Evolutionary conservation across 208 protist genomes (phyloP).

Genomic region (Wallacemonas sp.): DNA sequence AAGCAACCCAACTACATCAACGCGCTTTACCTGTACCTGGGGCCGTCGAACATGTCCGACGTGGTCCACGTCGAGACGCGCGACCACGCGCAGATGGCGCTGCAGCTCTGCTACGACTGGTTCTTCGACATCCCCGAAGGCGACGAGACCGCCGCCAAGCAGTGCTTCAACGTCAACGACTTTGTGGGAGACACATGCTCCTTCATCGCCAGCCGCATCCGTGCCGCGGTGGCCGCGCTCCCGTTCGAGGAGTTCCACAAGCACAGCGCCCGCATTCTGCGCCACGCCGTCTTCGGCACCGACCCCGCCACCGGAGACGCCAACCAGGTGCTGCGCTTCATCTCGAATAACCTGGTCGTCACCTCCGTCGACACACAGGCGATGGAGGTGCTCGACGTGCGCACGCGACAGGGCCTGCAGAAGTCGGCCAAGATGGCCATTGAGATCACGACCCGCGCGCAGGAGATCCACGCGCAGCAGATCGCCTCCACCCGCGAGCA

Average conservation of each 20-base stretch:
- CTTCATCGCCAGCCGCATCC: conserved; percentile 85
- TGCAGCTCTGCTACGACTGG: conserved; percentile 92
- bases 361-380: conserved; percentile 95
- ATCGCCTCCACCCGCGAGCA: conserved; percentile 91
- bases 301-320: conserved; percentile 52
- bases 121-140: conserved; percentile 80
- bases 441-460: conserved; percentile 95
- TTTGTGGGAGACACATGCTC: conserved; percentile 88
- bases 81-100: conserved; percentile 85
- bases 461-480: conserved; percentile 93
- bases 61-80: conserved; percentile 91
- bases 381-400: conserved; percentile 94
- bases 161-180: conserved; percentile 83
- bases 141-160: conserved; percentile 45
- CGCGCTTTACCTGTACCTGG: conserved; percentile 86
- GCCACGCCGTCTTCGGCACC: conserved; percentile 83
- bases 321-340: conserved; percentile 78
- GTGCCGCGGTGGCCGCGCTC: conserved; percentile 71
- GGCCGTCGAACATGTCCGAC: conserved; percentile 95
- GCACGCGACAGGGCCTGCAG: conserved; percentile 93
- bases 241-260: conserved; percentile 92
- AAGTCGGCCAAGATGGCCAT: conserved; percentile 97
- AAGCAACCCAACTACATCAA: conserved; percentile 73
- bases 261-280: conserved; percentile 59
- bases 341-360: conserved; percentile 92